These are phyloP conservation scores for Plasmopara halstedii DNA, from an alignment of 352 stramenopile genomes.

Conservation along the genomic window DNA sequence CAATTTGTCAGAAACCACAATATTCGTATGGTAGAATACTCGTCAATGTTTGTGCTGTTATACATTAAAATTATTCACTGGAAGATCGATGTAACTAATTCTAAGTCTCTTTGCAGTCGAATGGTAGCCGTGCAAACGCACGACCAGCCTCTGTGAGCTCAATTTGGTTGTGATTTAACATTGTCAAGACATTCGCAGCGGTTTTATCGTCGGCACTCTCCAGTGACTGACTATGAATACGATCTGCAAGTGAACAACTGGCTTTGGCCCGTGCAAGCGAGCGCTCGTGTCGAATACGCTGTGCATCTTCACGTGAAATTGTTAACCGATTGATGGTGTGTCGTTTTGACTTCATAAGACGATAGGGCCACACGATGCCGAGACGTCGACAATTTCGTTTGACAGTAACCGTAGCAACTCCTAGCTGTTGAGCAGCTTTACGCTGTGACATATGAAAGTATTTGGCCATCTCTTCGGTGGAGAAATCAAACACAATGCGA, in stretches of 20 bases:
- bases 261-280: slow-evolving; percentile 24
- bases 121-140: slow-evolving; percentile 30
- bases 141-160: slow-evolving; percentile 31
- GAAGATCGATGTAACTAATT: not conserved
- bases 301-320: slow-evolving; percentile 29
- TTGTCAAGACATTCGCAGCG: slow-evolving; percentile 24
- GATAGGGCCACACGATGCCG: slow-evolving; percentile 52
- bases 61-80: not conserved
- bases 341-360: slow-evolving; percentile 43
- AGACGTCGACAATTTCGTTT: slow-evolving; percentile 53
- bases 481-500: slow-evolving; percentile 48
- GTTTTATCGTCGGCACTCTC: not conserved
- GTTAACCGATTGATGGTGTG: slow-evolving; percentile 26
- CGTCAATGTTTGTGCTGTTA: too few relatives aligned
- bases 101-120: slow-evolving; percentile 26
- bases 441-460: slow-evolving; percentile 55
- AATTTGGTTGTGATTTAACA: slow-evolving; percentile 8
- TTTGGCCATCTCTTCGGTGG: slow-evolving; percentile 41
- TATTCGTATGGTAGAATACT: too few relatives aligned
- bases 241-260: slow-evolving; percentile 15
- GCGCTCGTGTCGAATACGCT: slow-evolving; percentile 27
- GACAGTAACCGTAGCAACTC: slow-evolving; percentile 49
- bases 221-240: not conserved
- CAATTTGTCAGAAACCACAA: too few relatives aligned
- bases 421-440: slow-evolving; percentile 40